Percentiles rank a stretch among this genome's conserved stretches.
Conservation (phyloP, 441 rosid species). For the Euphorbia schlechtendalii region DNA sequence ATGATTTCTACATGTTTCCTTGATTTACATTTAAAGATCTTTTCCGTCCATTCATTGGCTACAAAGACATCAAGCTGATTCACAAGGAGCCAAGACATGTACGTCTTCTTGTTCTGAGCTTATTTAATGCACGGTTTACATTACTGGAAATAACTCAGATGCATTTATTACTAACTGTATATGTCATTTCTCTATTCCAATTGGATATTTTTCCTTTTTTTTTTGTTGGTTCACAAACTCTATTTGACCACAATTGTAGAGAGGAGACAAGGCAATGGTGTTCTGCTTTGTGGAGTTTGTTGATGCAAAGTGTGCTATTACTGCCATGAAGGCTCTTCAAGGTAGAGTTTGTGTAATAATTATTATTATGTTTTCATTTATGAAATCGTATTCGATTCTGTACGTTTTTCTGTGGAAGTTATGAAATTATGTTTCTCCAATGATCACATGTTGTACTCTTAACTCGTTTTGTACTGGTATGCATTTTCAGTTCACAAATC, state of each 20-base stretch:
- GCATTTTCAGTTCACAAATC: background rate
- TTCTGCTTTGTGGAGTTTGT: constrained; percentile 53
- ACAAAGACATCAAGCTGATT: constrained; percentile 50
- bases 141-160: background rate
- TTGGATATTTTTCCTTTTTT: constrained; percentile 3
- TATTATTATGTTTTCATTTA: background rate
- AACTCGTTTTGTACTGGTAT: background rate
- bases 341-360: constrained; percentile 26
- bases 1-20: constrained; percentile 9
- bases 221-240: background rate
- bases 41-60: constrained; percentile 54
- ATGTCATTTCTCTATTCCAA: constrained; percentile 3
- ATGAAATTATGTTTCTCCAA: background rate
- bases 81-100: constrained; percentile 54
- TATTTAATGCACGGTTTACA: background rate
- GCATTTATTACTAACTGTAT: background rate
- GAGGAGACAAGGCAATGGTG: constrained; percentile 42
- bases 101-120: constrained; percentile 23
- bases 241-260: constrained; percentile 27
- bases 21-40: constrained; percentile 34
- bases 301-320: constrained; percentile 39
- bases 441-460: background rate
- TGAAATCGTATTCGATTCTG: background rate
- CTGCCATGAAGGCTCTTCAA: constrained; percentile 56
- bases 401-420: background rate